These are phyloP conservation scores for Taphrina pruni DNA, from an alignment of 1,139 yeast species.

Conservation along the genomic window DNA sequence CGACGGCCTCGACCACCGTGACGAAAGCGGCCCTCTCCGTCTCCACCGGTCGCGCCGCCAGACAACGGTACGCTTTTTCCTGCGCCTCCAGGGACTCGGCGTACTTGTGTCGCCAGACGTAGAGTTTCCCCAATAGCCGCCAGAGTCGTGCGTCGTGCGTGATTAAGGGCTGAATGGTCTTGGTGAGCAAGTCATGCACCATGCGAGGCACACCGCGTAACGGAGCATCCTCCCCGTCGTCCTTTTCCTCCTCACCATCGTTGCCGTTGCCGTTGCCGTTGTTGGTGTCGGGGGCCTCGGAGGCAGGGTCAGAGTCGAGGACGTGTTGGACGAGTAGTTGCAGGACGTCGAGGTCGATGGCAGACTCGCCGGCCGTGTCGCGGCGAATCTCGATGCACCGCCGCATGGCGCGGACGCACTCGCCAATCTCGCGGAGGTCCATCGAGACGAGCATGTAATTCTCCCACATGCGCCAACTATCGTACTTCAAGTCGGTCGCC, in stretches of 20 bases:
- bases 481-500: conserved; percentile 52
- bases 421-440: conserved; percentile 82
- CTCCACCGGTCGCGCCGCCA: conserved; percentile 66
- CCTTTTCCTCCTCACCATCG: too few relatives aligned
- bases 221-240: conserved; percentile 47
- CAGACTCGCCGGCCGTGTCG: conserved; percentile 62
- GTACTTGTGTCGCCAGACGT: conserved; percentile 83
- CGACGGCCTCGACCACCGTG: conserved; percentile 67
- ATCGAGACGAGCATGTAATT: conserved; percentile 84
- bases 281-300: conserved; percentile 51
- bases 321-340: conserved; percentile 75
- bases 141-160: conserved; percentile 76
- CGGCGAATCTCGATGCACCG: conserved; percentile 65
- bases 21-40: conserved; percentile 71
- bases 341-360: conserved; percentile 76
- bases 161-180: conserved; percentile 63
- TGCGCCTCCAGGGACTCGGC: conserved; percentile 87
- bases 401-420: conserved; percentile 74
- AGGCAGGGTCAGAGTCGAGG: conserved; percentile 61
- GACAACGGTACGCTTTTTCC: conserved; percentile 77
- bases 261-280: too few relatives aligned
- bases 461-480: conserved; percentile 90
- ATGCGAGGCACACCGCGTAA: conserved; percentile 49
- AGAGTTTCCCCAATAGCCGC: conserved; percentile 82
- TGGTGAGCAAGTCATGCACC: conserved; percentile 56